These are phyloP conservation scores for Alternaria triticina DNA, from an alignment of 2,329 filamentous ascomycete genomes.

Conservation along the genomic window DNA sequence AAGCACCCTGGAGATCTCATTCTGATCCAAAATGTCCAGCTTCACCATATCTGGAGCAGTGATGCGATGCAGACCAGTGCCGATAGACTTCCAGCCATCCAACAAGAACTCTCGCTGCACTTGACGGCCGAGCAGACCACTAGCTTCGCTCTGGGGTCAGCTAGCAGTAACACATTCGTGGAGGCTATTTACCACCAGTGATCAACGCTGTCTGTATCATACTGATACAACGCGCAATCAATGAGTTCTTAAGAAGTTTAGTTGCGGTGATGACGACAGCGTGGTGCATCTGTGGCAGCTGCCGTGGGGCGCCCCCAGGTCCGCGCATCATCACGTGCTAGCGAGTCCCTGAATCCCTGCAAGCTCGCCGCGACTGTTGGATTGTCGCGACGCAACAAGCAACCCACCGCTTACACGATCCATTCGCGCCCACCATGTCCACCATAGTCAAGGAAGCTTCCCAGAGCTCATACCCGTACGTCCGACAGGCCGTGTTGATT, in stretches of 20 bases:
- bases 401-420: slow-evolving; percentile 9
- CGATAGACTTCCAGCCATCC: slow-evolving; percentile 61
- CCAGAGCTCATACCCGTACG: slow-evolving; percentile 75
- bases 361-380: slow-evolving; percentile 12
- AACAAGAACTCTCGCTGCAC: slow-evolving; percentile 74
- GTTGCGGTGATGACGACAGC: not conserved
- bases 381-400: slow-evolving; percentile 20
- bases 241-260: not conserved
- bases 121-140: slow-evolving; percentile 81
- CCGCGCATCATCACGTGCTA: slow-evolving; percentile 12
- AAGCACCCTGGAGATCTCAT: slow-evolving; percentile 55
- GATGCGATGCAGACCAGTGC: slow-evolving; percentile 70
- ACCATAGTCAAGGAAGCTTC: slow-evolving; percentile 78
- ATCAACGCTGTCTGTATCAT: slow-evolving; percentile 68
- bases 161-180: slow-evolving; percentile 4
- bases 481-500: not conserved
- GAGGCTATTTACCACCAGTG: slow-evolving; percentile 66
- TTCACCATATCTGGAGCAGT: slow-evolving; percentile 69
- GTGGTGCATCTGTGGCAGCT: not conserved
- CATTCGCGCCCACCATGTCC: slow-evolving; percentile 66
- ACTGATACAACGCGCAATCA: not conserved
- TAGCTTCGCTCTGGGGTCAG: slow-evolving; percentile 54
- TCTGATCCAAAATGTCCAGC: slow-evolving; percentile 57
- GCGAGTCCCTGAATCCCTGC: slow-evolving; percentile 12
- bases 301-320: not conserved